Base-by-base conservation (phyloP, 2,329 filamentous ascomycete species). In the Fusarium coicis region DNA sequence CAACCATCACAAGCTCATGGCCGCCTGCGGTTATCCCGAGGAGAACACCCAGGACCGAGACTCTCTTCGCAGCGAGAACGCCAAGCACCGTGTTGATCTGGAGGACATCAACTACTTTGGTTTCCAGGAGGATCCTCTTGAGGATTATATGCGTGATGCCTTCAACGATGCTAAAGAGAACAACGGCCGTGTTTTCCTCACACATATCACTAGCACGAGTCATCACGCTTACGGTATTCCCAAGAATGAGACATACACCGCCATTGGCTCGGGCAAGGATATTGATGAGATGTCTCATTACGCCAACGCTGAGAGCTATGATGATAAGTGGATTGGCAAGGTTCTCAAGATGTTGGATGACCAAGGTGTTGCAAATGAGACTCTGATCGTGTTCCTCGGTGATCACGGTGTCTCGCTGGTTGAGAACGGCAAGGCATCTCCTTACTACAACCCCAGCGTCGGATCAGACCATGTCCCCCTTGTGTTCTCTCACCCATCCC, bases 31-130 rank as follows among this genome's bases (percentile, higher is more conserved):
- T 30, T 83, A 78, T 34, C 70, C 77, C 0, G 37, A 68, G 4
- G 71, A 79, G 7, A 72, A 79, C 26, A 75, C 77, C 0, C 70
- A 82, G 14, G 65, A 66, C 23, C 78, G 74, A 40, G 80, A 81
- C 60, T 80, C 78, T 7, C 75, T 83, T 16, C 72, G 77, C 21
- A 75, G 75, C 7, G 66, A 76, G 6, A 58, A 69, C 1, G 79
- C 79, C 10, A 80, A 77, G 57, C 78, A 80, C n/a, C 79, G 79
- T 10, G 75, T 77, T 12, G 75, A 72, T 9, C 37, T 80, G 8
- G 70, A 78, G 9, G 78, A 82, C n/a, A 78, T 81, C 53, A 82
- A 83, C 66, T 81, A 82, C 55, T 83, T 81, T 21, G 79, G 78
- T 4, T 79, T 81, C 58, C 72, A 79, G 47, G 81, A 82, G 55